phyloP scores from a whole-genome alignment of 371 early-diverging fungal genomes.

The Hamiltosporidium tvaerminnensis region DNA sequence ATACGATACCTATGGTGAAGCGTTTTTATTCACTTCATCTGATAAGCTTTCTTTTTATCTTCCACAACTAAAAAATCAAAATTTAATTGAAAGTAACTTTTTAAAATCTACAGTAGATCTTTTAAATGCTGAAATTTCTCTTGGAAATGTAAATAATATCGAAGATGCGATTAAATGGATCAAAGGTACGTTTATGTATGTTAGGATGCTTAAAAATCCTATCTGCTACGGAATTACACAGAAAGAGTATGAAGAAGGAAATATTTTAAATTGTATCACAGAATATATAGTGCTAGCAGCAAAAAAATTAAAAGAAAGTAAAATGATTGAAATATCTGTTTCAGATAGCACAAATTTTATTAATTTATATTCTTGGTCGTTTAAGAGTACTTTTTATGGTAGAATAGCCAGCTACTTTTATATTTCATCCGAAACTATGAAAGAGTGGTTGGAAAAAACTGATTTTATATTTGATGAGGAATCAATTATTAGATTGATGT shows the following conservation, averaged over 20 bases:
- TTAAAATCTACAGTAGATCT: constrained; percentile 68
- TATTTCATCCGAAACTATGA: constrained; percentile 26
- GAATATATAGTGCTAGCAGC: background rate
- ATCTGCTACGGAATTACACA: background rate
- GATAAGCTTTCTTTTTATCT: constrained; percentile 76
- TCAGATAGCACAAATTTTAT: no score
- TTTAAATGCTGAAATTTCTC: constrained; percentile 84
- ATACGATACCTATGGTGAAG: constrained; percentile 83
- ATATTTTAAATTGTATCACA: background rate
- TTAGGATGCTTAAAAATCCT: constrained; percentile 59
- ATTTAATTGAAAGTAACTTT: constrained; percentile 88
- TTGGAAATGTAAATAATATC: constrained; percentile 69
- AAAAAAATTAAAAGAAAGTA: background rate
- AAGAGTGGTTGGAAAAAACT: constrained; percentile 10
- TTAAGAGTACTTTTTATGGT: constrained; percentile 33
- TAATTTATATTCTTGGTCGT: no score
- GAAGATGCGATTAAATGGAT: constrained; percentile 86
- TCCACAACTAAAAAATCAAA: constrained; percentile 71
- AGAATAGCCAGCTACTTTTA: constrained; percentile 32
- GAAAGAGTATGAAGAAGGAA: background rate
- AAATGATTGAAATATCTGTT: background rate
- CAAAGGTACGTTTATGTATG: constrained; percentile 80
- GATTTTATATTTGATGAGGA: constrained; percentile 5
- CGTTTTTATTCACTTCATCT: constrained; percentile 81
- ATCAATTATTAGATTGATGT: constrained; percentile 8